Conservation (phyloP, 2,329 filamentous ascomycete species). For the Aaosphaeria arxii region DNA sequence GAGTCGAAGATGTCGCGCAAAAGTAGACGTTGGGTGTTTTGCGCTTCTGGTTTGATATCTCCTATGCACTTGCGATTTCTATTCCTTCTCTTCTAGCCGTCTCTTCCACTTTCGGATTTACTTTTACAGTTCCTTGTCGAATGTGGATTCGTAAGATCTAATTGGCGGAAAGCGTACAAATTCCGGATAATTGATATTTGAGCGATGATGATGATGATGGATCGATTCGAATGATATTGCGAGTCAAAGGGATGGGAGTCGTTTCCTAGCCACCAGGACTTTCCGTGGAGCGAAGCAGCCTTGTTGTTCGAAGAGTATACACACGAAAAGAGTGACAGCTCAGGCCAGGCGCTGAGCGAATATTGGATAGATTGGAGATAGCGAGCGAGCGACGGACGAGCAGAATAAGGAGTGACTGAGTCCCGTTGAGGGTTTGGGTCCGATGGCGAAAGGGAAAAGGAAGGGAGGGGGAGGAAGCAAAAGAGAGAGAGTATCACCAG, state of each 20-base stretch:
- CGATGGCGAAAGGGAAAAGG: slow-evolving; percentile 14
- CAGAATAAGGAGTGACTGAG: slow-evolving; percentile 26
- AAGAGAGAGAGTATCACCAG: slow-evolving; percentile 25
- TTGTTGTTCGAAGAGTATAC: slow-evolving; percentile 2
- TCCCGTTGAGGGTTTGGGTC: slow-evolving; percentile 5
- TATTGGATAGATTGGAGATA: slow-evolving; percentile 12
- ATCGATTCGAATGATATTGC: no score
- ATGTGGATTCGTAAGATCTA: no score
- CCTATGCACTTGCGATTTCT: no score
- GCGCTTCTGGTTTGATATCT: no score
- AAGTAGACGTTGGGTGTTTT: no score
- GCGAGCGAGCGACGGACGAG: slow-evolving; percentile 15
- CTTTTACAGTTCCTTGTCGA: no score
- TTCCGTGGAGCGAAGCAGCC: slow-evolving; percentile 7
- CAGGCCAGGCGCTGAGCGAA: slow-evolving; percentile 13
- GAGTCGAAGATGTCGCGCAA: neutral
- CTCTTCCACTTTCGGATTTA: no score
- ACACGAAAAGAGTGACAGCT: slow-evolving; percentile 22
- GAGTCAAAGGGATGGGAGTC: neutral
- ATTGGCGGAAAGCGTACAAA: no score
- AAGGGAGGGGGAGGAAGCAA: slow-evolving; percentile 14
- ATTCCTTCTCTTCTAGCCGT: no score
- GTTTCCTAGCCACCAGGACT: slow-evolving; percentile 27
- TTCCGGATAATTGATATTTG: no score
- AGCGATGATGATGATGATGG: no score